Evolutionary conservation across 208 protist genomes (phyloP), one percentile per base, ranked within the genome.

Genomic region (Acanthamoeba castellanii): DNA sequence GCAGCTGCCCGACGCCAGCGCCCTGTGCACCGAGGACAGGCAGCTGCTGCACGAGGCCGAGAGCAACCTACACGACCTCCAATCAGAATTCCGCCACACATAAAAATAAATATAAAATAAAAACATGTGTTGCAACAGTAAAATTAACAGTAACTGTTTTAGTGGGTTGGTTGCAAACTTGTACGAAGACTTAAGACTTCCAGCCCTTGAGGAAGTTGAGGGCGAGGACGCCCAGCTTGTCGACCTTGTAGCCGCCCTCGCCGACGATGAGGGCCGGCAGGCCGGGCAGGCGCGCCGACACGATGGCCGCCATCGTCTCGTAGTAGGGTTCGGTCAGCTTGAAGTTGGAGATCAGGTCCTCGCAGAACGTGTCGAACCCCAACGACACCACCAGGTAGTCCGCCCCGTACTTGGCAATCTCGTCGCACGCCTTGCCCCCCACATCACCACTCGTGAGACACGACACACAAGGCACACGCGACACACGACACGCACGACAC

Each of bases 321-420:
- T 85, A 85, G 76, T 85, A 85, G 47, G 76, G 47, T 42, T 85
- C 76, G 42, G 76, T 85, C 25, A 85, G 47, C 76, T 85, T 85
- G 47, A 85, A 85, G 47, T 85, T 85, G 76, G 76, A 85, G 76
- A 85, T 85, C 16, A 85, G 76, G 30, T 85, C 76, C 76, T 85
- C 76, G 76, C 76, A 85, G 76, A 90, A 64, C 55, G 94, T 88
- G 45, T 95, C 94, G 50, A 95, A 95, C 18, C 94, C 91, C 91
- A 84, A 42, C 61, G 88, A 96, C 18, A 96, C 85, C 9, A 96
- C 25, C 42, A 96, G 81, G n/a, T 94, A 66, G 27, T 96, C 89
- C 37, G 95, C 78, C 4, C 50, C 18, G 76, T 95, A 96, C 47
- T 50, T 64, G 76, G 42, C 76, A 0, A 85, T 59, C 20, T 85